Evolutionary conservation across 805 yeast genomes (phyloP), one percentile per base, ranked within the genome.

Genomic region (Grigorovia yakushimaensis): DNA sequence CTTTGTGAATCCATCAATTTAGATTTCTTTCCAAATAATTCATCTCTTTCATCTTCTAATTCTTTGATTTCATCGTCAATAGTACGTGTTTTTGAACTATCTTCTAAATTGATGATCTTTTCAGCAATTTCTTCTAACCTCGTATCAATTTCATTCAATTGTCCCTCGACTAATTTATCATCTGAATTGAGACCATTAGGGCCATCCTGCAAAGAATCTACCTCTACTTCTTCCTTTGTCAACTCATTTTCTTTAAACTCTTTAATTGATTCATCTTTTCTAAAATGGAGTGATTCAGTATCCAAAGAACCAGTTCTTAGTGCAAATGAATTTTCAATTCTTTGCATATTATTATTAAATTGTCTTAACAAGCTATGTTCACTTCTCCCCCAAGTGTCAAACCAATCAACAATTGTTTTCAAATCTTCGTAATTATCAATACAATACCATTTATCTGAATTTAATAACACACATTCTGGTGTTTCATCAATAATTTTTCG

Each of bases 311-410:
- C 73, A 23, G 76, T 68, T 49, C 95, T 73, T 1, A 86, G 74
- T 10, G 62, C 68, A 54, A 85, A 76, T 54, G 88, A 77, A 11
- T 36, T 46, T 41, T 55, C 54, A 23, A 59, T 44, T 19, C 47
- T 45, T 5, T 45, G 41, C 33, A 49, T 42, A 5, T 57, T 42
- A 4, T 53, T 47, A 7, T 66, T 59, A 40, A 86, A 60, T 55
- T 84, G 94, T 54, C 81, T 82, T 38, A 77, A 67, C 30, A 52
- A 22, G 36, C 68, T 71, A 17, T 79, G 72, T 58, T 88, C 97
- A 42, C 95, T 68, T 45, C 68, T 70, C 2, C 96, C 96, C 74
- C 82, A 78, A 4, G 77, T 79, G 54, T 83, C 81, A 44, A 88
- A 68, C 87, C 91, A 83, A n/a, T 65, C 60, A 8, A 81, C 49